These are phyloP conservation scores for Fomitopsis schrenkii DNA, from an alignment of 1,284 basidiomycete genomes.

Conservation along the genomic window DNA sequence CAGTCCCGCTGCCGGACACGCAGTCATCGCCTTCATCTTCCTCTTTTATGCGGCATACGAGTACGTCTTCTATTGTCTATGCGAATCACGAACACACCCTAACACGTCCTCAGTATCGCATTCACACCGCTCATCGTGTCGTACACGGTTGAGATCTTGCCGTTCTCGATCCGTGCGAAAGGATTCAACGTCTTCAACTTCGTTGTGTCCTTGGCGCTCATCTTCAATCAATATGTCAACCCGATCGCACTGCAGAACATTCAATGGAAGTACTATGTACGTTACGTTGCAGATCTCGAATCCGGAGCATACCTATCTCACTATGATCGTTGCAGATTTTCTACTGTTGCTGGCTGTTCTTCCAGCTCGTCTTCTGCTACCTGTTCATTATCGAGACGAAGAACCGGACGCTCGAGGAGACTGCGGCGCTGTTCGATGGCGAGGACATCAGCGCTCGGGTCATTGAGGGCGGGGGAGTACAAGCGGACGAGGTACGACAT, in stretches of 20 bases:
- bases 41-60: constrained; percentile 69
- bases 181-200: constrained; percentile 74
- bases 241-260: constrained; percentile 60
- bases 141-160: constrained; percentile 74
- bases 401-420: constrained; percentile 70
- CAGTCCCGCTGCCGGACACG: constrained; percentile 46
- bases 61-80: constrained; percentile 31
- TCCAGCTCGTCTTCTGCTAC: constrained; percentile 61
- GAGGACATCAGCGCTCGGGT: constrained; percentile 46
- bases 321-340: constrained; percentile 40
- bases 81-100: not conserved
- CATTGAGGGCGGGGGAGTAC: constrained; percentile 17
- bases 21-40: constrained; percentile 77
- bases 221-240: constrained; percentile 82
- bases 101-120: constrained; percentile 43
- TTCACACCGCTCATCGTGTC: constrained; percentile 73
- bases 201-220: constrained; percentile 58
- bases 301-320: not conserved
- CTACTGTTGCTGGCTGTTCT: constrained; percentile 63
- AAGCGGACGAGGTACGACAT: constrained; percentile 24
- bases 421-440: constrained; percentile 70
- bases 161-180: constrained; percentile 71
- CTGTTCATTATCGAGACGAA: constrained; percentile 72
- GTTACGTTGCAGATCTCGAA: constrained; percentile 6
- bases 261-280: constrained; percentile 46